Base-by-base conservation (phyloP, 805 yeast species). In the Hanseniaspora mollemarum region DNA sequence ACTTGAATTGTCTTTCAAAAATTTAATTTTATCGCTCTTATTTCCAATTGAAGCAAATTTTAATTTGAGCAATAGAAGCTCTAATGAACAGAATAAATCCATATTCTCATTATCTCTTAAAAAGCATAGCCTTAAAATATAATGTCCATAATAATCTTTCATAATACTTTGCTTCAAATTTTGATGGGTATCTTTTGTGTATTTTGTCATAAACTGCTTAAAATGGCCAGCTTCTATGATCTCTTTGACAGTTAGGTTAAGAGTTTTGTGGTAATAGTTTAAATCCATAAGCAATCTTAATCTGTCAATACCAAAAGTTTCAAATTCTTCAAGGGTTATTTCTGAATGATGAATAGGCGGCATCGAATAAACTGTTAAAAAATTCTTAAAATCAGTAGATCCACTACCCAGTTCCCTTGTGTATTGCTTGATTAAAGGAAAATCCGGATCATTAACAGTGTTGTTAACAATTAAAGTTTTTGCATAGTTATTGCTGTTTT, bases 131-230 rank as follows among this genome's bases (percentile, higher is more conserved):
- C 96, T 72, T 55, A 92, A 67, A 32, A 90, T 88, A 62, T 70
- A 92, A 67, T 92, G 99, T 5, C 95, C 83, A 63, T 85, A 87
- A 60, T 87, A 90, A 66, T 92, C 99, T 62, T 90, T 90, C 56
- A 75, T 75, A 12, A 51, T 39, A 13, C 29, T 43, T 22, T 51
- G 21, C 18, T 39, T 45, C 15, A 46, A 31, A 19, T 46, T 29
- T 59, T 73, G 69, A 61, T 83, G 66, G 0, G 96, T 95, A 54
- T 92, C 62, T 40, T 70, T 67, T 56, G 81, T 76, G 42, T 74
- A 48, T 25, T 48, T 39, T 28, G 32, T 71, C 37, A 92, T 59
- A 46, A 81, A 64, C 1, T 94, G 92, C 56, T 76, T 77, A 57
- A 90, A 69, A 3, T 75, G 68, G 9, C 68, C 60, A 57, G 82